Percentiles rank a stretch among this genome's conserved stretches.
phyloP scores from a whole-genome alignment of 2,329 filamentous ascomycete genomes.

The Aspergillus spinulosporus region DNA sequence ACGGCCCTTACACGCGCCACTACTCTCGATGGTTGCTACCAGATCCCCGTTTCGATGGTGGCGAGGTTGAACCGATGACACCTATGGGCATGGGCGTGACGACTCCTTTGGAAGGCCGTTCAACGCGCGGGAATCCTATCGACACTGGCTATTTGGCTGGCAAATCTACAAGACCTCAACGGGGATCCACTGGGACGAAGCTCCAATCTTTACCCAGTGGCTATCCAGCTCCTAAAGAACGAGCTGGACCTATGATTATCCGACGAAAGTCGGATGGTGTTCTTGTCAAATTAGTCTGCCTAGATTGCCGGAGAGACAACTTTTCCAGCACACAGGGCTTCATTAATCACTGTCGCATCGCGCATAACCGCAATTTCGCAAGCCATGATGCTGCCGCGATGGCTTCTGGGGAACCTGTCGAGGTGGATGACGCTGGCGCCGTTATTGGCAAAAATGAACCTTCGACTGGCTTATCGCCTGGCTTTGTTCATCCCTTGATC shows the following conservation, averaged over 20 bases:
- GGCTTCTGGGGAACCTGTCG: conserved; percentile 79
- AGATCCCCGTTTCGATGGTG: conserved; percentile 80
- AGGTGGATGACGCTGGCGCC: conserved; percentile 61
- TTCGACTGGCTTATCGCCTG: conserved; percentile 35
- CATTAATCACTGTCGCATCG: conserved; percentile 97
- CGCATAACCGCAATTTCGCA: conserved; percentile 89
- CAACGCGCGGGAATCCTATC: conserved; percentile 72
- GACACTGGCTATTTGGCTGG: conserved; percentile 54
- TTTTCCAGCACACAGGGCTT: conserved; percentile 98
- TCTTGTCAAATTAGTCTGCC: conserved; percentile 85
- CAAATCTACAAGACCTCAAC: conserved; percentile 56
- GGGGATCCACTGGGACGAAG: conserved; percentile 62
- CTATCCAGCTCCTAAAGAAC: conserved; percentile 74
- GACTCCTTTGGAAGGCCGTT: conserved; percentile 65
- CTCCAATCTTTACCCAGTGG: conserved; percentile 69
- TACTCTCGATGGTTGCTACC: conserved; percentile 95
- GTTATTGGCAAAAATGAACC: conserved; percentile 42
- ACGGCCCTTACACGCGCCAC: conserved; percentile 91
- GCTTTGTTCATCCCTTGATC: conserved; percentile 64
- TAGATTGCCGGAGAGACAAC: conserved; percentile 83
- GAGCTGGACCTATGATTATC: conserved; percentile 77
- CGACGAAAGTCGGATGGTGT: conserved; percentile 79
- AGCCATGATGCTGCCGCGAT: conserved; percentile 93
- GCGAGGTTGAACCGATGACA: conserved; percentile 36
- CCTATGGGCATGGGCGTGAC: conserved; percentile 26